Base-by-base conservation (phyloP, 345 rosid species). In the Arabis alpina region DNA sequence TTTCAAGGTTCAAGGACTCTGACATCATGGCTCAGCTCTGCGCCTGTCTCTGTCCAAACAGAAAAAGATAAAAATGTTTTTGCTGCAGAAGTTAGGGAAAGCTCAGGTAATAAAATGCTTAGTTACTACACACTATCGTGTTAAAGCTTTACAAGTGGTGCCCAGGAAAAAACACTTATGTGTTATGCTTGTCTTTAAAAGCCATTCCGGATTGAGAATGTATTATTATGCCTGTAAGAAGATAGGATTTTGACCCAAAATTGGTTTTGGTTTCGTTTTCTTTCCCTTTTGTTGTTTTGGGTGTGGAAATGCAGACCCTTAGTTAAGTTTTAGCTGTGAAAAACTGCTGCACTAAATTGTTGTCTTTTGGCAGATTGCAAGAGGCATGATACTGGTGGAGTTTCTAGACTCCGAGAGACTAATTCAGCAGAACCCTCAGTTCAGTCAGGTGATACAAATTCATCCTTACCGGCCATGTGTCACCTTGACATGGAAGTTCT, bases 401-500 rank as follows among this genome's bases (percentile, higher is more conserved):
- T 57, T 77, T 71, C 80, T 34, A 70, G 74, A 49, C 76, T 73
- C 52, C 49, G 30, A 39, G 70, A 50, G 59, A 13, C 56, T 77
- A 61, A 76, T 54, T 59, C 72, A 40, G 70, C 71, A 71, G 77
- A 61, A 75, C 45, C 70, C 37, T 82, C 82, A 54, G 54, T 61
- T 75, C 74, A 81, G 61, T 57, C 64, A 65, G 74, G 74, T 43
- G 69, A 43, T 72, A 76, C 71, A 49, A 43, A 75, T 12, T 76
- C 82, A 55, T 80, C 79, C 30, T 78, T 80, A 54, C 98, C 98
- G 43, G 82, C 87, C 49, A 70, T 93, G 71, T 76, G 80, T 58
- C 75, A 87, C 66, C 97, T 93, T 54, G 98, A 93, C 74, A 61
- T 91, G 79, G 94, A 80, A 73, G 91, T 93, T 59, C 65, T 93